These are phyloP conservation scores for Capsicum pubescens DNA, from an alignment of 257 asterid genomes.

Conservation along the genomic window DNA sequence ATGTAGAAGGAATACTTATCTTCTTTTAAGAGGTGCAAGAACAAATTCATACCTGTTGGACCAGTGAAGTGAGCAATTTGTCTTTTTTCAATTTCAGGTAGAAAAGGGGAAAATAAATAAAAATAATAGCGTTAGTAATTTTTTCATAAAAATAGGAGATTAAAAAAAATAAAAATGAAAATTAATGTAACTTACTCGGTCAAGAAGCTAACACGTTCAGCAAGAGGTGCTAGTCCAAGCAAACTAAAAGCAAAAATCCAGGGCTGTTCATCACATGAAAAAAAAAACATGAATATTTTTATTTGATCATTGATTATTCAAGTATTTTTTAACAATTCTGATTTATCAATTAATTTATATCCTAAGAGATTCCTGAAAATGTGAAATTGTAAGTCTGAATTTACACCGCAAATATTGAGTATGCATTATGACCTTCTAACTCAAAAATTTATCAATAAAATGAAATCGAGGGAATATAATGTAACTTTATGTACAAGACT, in stretches of 20 bases:
- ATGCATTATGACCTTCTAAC: too few species aligned
- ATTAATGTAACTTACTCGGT: slow-evolving; percentile 45
- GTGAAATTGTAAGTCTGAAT: too few species aligned
- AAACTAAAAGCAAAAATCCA: slow-evolving; percentile 54
- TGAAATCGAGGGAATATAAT: too few species aligned
- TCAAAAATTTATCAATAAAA: too few species aligned
- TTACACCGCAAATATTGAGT: too few species aligned
- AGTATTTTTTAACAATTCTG: neutral
- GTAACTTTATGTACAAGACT: too few species aligned
- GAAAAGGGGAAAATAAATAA: too few species aligned
- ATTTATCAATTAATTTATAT: neutral
- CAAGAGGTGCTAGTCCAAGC: slow-evolving; percentile 53
- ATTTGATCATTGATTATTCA: neutral
- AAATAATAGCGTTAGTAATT: neutral
- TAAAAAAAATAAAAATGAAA: neutral
- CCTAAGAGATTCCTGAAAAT: too few species aligned
- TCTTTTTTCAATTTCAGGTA: slow-evolving; percentile 29
- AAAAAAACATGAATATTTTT: neutral
- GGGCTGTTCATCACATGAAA: slow-evolving; percentile 36
- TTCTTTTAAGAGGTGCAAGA: neutral
- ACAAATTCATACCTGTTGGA: slow-evolving; percentile 45
- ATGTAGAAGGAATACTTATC: neutral
- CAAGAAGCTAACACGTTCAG: slow-evolving; percentile 55
- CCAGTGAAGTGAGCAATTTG: slow-evolving; percentile 55
- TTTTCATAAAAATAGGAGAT: neutral